Base-by-base conservation (phyloP, 176 grass and related monocot genomes). In the Ananas comosus region DNA sequence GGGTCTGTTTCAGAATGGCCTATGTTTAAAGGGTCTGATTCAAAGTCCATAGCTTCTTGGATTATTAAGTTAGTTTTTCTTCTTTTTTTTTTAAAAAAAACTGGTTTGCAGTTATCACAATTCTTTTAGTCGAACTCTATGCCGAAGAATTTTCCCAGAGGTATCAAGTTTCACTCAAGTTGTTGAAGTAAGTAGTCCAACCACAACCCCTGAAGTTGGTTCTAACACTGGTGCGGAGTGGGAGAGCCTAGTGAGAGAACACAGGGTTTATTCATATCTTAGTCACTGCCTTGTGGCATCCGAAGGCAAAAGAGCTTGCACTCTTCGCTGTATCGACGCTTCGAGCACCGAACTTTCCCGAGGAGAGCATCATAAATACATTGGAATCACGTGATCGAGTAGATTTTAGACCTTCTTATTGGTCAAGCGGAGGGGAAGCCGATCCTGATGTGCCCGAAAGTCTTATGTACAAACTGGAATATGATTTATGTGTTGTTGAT, bases 331-430 rank as follows among this genome's bases (percentile, higher is more conserved):
- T 80, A 69, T 99, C 27, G 83, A 80, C 27, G 90, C 90, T 51
- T 93, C 95, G 64, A 93, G 85, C 79, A 99, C 95, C 51, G 95
- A 76, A 86, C 52, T 99, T 88, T 79, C 89, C 87, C 4, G 72
- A 82, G 18, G 95, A 99, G 80, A 84, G 69, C 78, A 84, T 99
- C 1, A 74, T 74, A 51, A 78, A 99, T 85, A 99, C 94, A 19
- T 81, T 88, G 18, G 66, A 86, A 13, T 78, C 80, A 13, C 57
- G 12, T 3, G 87, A 91, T 3, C 12, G 27, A 56, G 42, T 82
- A 0, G 49, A 84, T 1, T 4, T 13, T 51, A 75, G 70, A 2
- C n/a, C 75, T 0, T 99, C 94, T 33, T 99, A 99, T 82, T 99
- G 94, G 94, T 99, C 94, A 50, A 99, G 89, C 82, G 82, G 80